Percentiles rank a stretch among this genome's conserved stretches.
phyloP scores from a whole-genome alignment of 2,329 filamentous ascomycete genomes.

The Arthrobotrys conoides region DNA sequence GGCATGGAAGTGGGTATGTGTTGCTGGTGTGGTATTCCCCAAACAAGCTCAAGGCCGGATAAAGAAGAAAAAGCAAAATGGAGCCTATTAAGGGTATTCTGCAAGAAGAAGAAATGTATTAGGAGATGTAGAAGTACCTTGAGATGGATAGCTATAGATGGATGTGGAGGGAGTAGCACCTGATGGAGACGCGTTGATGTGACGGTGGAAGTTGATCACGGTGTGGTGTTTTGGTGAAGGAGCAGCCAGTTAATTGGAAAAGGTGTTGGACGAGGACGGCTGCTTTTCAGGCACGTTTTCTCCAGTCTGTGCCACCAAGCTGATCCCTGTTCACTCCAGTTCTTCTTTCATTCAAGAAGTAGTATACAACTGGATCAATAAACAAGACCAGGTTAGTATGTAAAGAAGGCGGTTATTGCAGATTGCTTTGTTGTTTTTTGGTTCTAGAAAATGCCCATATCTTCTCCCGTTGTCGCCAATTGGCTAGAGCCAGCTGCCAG shows the following conservation, averaged over 20 bases:
- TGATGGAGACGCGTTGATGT: neutral
- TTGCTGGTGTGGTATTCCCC: constrained; percentile 14
- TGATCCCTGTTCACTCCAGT: constrained; percentile 1
- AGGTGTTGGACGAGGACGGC: constrained; percentile 1
- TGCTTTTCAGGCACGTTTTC: constrained; percentile 18
- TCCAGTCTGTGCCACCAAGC: constrained; percentile 1
- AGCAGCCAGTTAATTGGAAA: neutral
- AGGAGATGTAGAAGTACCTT: neutral
- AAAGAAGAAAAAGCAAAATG: neutral
- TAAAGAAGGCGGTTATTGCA: no score
- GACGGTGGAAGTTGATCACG: neutral
- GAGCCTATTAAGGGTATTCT: neutral
- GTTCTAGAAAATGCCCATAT: no score
- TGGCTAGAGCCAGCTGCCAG: no score
- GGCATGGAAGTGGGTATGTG: neutral
- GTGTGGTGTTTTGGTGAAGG: constrained; percentile 9
- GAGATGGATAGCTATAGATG: neutral
- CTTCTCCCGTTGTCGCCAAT: no score
- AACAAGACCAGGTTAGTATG: no score
- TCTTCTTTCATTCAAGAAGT: no score
- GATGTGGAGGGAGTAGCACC: neutral
- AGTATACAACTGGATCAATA: no score
- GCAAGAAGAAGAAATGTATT: neutral
- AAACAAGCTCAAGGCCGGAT: neutral
- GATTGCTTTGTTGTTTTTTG: no score